phyloP scores from a whole-genome alignment of 345 rosid species.

The Lepidium sativum region DNA sequence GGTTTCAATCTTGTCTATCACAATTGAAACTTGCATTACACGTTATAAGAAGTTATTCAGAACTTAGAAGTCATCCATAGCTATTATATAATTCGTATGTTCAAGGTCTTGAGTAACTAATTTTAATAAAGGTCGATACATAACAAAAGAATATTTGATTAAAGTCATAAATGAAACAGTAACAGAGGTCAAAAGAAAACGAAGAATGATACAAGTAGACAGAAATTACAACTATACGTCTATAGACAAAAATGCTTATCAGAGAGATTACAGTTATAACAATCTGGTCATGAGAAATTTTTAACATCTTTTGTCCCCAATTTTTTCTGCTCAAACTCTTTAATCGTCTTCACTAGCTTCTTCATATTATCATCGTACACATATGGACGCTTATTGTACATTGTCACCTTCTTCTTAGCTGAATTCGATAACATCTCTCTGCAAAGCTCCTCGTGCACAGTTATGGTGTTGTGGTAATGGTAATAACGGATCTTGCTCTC shows the following conservation, averaged over 20 bases:
- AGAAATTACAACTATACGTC: constrained; percentile 20
- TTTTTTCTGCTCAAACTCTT: constrained; percentile 50
- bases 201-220: constrained; percentile 13
- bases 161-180: constrained; percentile 29
- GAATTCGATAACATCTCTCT: constrained; percentile 45
- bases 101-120: background rate
- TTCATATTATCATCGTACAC: constrained; percentile 67
- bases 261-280: background rate
- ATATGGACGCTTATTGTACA: constrained; percentile 51
- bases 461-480: constrained; percentile 72
- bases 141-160: background rate
- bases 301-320: constrained; percentile 9
- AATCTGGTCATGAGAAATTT: constrained; percentile 21
- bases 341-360: constrained; percentile 47
- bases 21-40: no score
- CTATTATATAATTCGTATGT: background rate
- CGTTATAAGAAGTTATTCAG: no score
- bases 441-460: constrained; percentile 55
- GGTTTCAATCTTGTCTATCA: no score
- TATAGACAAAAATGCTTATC: constrained; percentile 24
- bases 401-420: constrained; percentile 41
- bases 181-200: background rate
- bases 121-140: background rate
- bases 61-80: no score
- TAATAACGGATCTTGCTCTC: constrained; percentile 68